These are phyloP conservation scores for Brasilioporus rufonigricans DNA, from an alignment of 768 basidiomycete species.

Conservation along the genomic window DNA sequence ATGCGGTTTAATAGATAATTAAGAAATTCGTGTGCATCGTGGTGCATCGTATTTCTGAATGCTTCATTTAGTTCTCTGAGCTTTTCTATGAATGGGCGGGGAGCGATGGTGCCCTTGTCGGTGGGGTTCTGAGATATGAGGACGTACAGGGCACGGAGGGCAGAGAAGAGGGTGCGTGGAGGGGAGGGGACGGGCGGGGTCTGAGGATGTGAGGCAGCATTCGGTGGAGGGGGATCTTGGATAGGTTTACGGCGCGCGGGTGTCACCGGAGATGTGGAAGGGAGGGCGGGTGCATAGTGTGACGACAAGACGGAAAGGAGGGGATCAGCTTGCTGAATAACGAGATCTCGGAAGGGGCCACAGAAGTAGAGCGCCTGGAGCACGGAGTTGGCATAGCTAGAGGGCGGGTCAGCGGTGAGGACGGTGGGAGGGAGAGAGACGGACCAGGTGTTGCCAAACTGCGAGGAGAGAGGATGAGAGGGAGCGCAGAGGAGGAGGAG, in stretches of 20 bases:
- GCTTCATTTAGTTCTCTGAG: constrained; percentile 90
- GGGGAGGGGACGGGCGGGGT: constrained; percentile 50
- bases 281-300: constrained; percentile 18
- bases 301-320: constrained; percentile 35
- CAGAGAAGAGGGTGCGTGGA: constrained; percentile 82
- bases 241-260: constrained; percentile 48
- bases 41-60: constrained; percentile 90
- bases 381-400: constrained; percentile 97
- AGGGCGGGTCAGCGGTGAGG: constrained; percentile 17
- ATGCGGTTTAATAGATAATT: constrained; percentile 92
- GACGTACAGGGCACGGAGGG: constrained; percentile 88
- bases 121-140: constrained; percentile 77
- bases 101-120: constrained; percentile 83
- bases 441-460: constrained; percentile 98
- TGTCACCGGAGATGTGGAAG: constrained; percentile 27
- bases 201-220: constrained; percentile 29
- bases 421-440: constrained; percentile 16
- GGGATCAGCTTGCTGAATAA: constrained; percentile 65
- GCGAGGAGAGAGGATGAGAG: constrained; percentile 8
- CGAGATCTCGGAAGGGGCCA: constrained; percentile 85
- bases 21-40: constrained; percentile 98
- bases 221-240: constrained; percentile 32
- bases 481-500: not conserved
- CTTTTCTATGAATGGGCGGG: constrained; percentile 90
- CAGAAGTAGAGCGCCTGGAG: constrained; percentile 97